phyloP scores from a whole-genome alignment of 352 stramenopile species.

The Phytophthora citricola region DNA sequence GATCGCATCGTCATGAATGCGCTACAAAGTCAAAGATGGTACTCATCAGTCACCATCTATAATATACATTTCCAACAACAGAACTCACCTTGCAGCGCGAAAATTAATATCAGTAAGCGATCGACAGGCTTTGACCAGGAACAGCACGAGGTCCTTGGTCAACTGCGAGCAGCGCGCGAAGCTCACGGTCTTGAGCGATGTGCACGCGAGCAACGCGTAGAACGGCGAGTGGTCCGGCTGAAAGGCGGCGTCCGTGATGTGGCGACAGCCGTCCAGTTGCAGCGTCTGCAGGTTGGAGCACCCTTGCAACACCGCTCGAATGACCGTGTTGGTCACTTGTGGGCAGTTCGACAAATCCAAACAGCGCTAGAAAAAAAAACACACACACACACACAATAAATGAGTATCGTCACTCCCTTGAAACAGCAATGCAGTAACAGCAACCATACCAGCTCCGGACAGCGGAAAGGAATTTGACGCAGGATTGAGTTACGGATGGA shows the following conservation, averaged over 20 bases:
- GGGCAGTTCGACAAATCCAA: conserved; percentile 85
- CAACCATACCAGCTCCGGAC: conserved; percentile 70
- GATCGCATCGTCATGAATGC: conserved; percentile 82
- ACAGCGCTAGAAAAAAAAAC: conserved; percentile 53
- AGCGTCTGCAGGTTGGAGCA: conserved; percentile 80
- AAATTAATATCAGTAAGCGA: conserved; percentile 79
- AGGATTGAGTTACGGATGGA: conserved; percentile 88
- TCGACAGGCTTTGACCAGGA: conserved; percentile 79
- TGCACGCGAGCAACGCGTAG: conserved; percentile 72
- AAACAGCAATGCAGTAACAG: neutral
- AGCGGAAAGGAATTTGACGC: conserved; percentile 86
- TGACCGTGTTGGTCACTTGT: conserved; percentile 90
- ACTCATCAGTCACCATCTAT: conserved; percentile 17
- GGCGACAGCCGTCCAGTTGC: conserved; percentile 83
- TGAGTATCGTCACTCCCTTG: neutral
- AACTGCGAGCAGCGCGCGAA: conserved; percentile 86
- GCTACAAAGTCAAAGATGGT: conserved; percentile 31
- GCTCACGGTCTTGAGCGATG: conserved; percentile 79
- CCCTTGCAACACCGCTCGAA: conserved; percentile 80
- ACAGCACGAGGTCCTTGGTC: conserved; percentile 77
- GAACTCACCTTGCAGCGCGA: conserved; percentile 77
- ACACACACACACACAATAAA: neutral
- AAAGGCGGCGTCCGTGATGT: conserved; percentile 90
- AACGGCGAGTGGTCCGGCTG: conserved; percentile 82
- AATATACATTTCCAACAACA: neutral